Evolutionary conservation across 2,329 filamentous ascomycete genomes (phyloP), one percentile per base, ranked within the genome.

Genomic region (Sarocladium brachiariae): DNA sequence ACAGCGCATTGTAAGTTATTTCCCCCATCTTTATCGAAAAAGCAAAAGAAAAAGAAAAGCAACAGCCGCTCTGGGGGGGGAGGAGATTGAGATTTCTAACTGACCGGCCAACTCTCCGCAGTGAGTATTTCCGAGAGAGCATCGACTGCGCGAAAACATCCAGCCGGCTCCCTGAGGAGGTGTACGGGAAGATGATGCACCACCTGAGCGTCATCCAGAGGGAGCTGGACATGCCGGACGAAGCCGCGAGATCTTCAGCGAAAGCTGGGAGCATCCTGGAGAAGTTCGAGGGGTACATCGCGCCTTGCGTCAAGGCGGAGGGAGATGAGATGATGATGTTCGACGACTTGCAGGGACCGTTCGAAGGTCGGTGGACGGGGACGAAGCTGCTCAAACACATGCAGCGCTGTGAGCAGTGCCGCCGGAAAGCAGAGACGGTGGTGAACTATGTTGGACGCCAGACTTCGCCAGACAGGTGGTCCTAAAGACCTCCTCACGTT

Each of bases 321-420:
- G 39, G 39, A 9, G 39, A 45, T n/a, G 24, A 16, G 13, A 45
- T 45, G 39, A 45, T 45, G 39, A 45, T 27, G 39, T 45, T 45
- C 16, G 39, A 45, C n/a, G 39, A 45, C n/a, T 16, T 45, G 3
- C 39, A 45, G 24, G 39, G 21, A 27, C 39, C 30, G 6, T 27
- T 27, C n/a, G 39, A 45, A 30, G 39, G 39, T 27, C 21, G 39
- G n/a, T 45, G 39, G 39, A 45, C 39, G 9, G 39, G 39, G 39
- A 45, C 23, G 39, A 45, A 45, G 21, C 30, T 45, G 39, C 39
- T 45, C 23, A 25, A 45, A 19, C 39, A 45, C 16, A 45, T 45
- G 39, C 39, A 45, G 21, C 7, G 9, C 21, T 45, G 39, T n/a
- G 39, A 10, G 4, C 4, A 27, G 39, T 45, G 39, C 21, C 39